Evolutionary conservation across 202 grass and related monocot species (phyloP), one percentile per base, ranked within the genome.

Genomic region (Alloteropsis angusta): DNA sequence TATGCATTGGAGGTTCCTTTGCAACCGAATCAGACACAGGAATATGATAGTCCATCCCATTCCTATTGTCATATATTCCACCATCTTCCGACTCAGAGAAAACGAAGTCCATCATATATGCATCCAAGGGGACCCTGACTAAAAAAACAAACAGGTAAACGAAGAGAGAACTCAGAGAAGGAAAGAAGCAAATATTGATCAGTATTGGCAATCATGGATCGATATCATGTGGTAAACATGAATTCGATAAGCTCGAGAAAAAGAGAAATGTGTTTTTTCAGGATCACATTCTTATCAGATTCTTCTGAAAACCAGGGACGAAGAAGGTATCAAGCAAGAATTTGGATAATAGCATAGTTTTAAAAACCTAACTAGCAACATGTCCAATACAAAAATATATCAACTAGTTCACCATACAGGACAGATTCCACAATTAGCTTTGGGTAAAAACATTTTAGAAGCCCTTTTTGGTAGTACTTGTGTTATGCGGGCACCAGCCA

Each of bases 61-160:
- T 82, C 72, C 85, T 88, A 63, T 98, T 98, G 84, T 98, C 95
- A 84, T 92, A 98, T 72, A 85, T 87, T 67, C 95, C 95, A 71
- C 92, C 92, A 68, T 94, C 87, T 80, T 92, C 92, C 34, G 65
- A 92, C 66, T 98, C 95, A 0, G 95, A 98, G 87, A 98, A 98
- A 88, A 98, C 95, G 66, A 98, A 95, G 68, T 98, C 95, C 87
- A 98, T 93, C 92, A 91, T 95, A 78, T 93, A 98, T 54, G 95
- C 92, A 90, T 98, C 92, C 75, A 87, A 17, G 54, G 92, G 95
- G 81, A 98, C 92, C 78, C 69, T 95, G 53, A 91, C 95, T 97
- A 87, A 58, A 35, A 35, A 75, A 77, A 76, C 5, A 8, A 56
- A 56, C 48, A 85, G 11, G 37, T 53, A 16, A 38, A 5, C 49